phyloP scores from a whole-genome alignment of 345 rosid genomes.

The Arabidopsis thaliana region DNA sequence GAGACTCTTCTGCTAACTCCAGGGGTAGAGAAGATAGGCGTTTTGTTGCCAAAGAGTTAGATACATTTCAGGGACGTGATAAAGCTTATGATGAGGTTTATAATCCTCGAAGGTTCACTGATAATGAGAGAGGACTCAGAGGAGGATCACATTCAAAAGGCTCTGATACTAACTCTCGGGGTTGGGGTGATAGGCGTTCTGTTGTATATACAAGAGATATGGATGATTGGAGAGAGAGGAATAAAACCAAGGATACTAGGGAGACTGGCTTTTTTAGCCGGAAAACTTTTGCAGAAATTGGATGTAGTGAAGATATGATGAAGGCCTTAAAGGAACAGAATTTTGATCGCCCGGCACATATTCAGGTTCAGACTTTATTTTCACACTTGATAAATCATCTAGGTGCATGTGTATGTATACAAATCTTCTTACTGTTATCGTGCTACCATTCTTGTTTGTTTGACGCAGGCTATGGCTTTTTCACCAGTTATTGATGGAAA shows the following conservation, averaged over 20 bases:
- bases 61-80: conserved; percentile 34
- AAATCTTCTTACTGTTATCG: background rate
- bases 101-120: conserved; percentile 7
- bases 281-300: conserved; percentile 71
- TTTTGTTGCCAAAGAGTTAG: conserved; percentile 31
- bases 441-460: background rate
- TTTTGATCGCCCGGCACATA: conserved; percentile 72
- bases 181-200: conserved; percentile 49
- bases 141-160: conserved; percentile 42
- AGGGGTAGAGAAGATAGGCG: conserved; percentile 69
- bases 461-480: conserved; percentile 83
- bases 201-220: conserved; percentile 42
- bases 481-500: conserved; percentile 69
- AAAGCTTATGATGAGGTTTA: conserved; percentile 33
- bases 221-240: conserved; percentile 44
- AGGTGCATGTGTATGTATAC: conserved; percentile 16
- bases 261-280: conserved; percentile 71
- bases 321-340: conserved; percentile 67
- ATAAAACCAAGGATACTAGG: conserved; percentile 31
- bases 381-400: conserved; percentile 6
- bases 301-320: conserved; percentile 69
- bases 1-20: conserved; percentile 49
- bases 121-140: conserved; percentile 23
- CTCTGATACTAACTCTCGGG: conserved; percentile 51
- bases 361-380: conserved; percentile 62